phyloP scores from a whole-genome alignment of 2,329 filamentous ascomycete genomes.

The Epichloe hybrida region DNA sequence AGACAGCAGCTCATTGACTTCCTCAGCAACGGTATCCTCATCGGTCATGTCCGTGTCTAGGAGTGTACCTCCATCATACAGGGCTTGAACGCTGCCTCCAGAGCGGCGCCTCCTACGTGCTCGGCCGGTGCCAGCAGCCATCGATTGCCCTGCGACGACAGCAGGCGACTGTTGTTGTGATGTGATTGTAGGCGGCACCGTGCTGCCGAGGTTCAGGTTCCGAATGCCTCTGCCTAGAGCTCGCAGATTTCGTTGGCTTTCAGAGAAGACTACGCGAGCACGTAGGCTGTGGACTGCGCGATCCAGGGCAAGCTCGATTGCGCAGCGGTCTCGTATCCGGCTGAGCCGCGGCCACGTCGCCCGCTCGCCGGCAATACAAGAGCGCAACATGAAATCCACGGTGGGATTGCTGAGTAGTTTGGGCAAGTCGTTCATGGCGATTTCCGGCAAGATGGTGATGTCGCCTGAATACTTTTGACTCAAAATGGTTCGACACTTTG shows the following conservation, averaged over 20 bases:
- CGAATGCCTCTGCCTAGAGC: slow-evolving; percentile 24
- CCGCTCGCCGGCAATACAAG: slow-evolving; percentile 63
- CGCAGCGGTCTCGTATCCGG: slow-evolving; percentile 73
- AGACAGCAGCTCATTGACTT: slow-evolving; percentile 27
- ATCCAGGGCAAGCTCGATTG: slow-evolving; percentile 77
- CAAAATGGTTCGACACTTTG: slow-evolving; percentile 67
- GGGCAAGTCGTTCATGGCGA: slow-evolving; percentile 60
- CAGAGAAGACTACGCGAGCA: slow-evolving; percentile 54
- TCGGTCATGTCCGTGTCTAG: slow-evolving; percentile 28
- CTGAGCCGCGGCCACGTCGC: slow-evolving; percentile 88
- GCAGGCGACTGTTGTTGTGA: slow-evolving; percentile 1
- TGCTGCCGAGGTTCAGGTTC: slow-evolving; percentile 12
- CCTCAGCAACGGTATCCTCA: slow-evolving; percentile 31
- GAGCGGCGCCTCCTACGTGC: slow-evolving; percentile 34
- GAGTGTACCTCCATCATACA: slow-evolving; percentile 21
- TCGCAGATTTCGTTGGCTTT: slow-evolving; percentile 47
- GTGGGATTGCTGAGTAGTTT: slow-evolving; percentile 74
- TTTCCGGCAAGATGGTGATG: slow-evolving; percentile 81
- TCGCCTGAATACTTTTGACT: slow-evolving; percentile 89
- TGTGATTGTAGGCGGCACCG: background rate
- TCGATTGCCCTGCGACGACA: background rate
- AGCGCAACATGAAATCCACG: slow-evolving; percentile 70
- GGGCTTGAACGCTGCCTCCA: slow-evolving; percentile 32
- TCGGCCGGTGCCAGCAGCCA: slow-evolving; percentile 12
- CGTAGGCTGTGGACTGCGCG: slow-evolving; percentile 56